Evolutionary conservation across 805 yeast species (phyloP).

Genomic region (Nematodospora valgi): DNA sequence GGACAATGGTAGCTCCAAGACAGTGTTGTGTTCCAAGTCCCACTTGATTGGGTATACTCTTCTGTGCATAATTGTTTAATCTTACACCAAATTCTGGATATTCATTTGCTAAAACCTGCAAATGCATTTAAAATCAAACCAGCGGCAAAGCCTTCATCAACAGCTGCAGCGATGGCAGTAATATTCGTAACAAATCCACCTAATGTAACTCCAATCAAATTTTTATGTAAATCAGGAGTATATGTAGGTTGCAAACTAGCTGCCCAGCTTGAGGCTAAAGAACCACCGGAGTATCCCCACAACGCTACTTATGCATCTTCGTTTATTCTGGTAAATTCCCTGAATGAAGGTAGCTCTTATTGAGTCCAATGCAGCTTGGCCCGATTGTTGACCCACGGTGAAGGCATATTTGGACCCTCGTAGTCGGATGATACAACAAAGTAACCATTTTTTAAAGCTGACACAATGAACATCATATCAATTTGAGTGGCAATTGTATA

Average conservation of each 20-base stretch:
- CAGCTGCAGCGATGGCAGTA: constrained; percentile 21
- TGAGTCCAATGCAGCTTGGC: constrained; percentile 27
- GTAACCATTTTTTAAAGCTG: constrained; percentile 26
- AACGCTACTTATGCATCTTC: constrained; percentile 18
- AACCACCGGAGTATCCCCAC: constrained; percentile 41
- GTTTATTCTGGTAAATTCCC: constrained; percentile 17
- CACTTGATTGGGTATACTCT: not conserved
- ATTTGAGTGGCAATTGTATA: constrained; percentile 12
- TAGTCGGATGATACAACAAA: constrained; percentile 33
- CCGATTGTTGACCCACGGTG: constrained; percentile 30
- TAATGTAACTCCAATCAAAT: constrained; percentile 29
- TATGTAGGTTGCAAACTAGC: constrained; percentile 33
- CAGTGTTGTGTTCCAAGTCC: constrained; percentile 5
- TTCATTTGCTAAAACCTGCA: constrained; percentile 27
- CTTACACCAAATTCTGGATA: constrained; percentile 19
- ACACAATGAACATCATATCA: constrained; percentile 16
- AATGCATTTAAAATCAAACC: constrained; percentile 30
- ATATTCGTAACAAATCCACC: constrained; percentile 37
- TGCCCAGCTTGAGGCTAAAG: constrained; percentile 37
- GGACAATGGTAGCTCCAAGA: constrained; percentile 5
- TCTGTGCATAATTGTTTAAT: not conserved
- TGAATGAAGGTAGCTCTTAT: constrained; percentile 24
- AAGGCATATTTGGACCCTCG: constrained; percentile 33
- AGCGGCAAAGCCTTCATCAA: constrained; percentile 24
- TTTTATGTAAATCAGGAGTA: constrained; percentile 28